Base-by-base conservation (phyloP, 2,329 filamentous ascomycete species). In the Fusarium decemcellulare region DNA sequence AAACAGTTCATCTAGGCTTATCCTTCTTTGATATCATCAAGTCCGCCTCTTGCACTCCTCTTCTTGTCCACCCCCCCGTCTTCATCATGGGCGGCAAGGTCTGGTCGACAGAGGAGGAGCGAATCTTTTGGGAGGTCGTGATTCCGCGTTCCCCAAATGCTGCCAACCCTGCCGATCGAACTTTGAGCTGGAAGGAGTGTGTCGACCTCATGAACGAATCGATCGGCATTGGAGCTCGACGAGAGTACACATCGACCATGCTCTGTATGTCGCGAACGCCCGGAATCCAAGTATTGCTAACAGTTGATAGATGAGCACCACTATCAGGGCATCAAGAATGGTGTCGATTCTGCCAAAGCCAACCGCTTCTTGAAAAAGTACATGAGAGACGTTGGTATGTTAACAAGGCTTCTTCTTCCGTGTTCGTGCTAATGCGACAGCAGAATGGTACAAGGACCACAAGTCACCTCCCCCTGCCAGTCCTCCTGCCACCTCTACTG, bases 31-130 rank as follows among this genome's bases (percentile, higher is more conserved):
- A 52, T 27, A 48, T 59, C 46, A 46, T 23, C 50, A 54, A 23
- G 23, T 9, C 27, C 7, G 39, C 40, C 27, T 54, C 23, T 29
- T 47, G 18, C 18, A 34, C 18, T 39, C 11, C 32, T 15, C 32
- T n/a, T 23, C 9, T 42, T 32, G 27, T 63, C 42, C 34, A 14
- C 43, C 44, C 54, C 36, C 23, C 27, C 27, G 47, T 30, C 9
- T 27, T 29, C 37, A 32, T 18, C 48, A 87, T 88, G 85, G 85
- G 82, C 6, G 86, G 85, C 27, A 86, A 82, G 65, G 76, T 82
- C 6, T 88, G 86, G 86, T 81, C 83, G 0, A 61, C 61, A 0
- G 74, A 80, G 1, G 86, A 88, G 64, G 86, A 88, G 74, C 59
- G 70, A 2, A 75, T 82, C 65, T 88, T 87, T 71, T 88, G 86